Evolutionary conservation across 2,329 filamentous ascomycete species (phyloP).

Genomic region (Beauveria caledonica): DNA sequence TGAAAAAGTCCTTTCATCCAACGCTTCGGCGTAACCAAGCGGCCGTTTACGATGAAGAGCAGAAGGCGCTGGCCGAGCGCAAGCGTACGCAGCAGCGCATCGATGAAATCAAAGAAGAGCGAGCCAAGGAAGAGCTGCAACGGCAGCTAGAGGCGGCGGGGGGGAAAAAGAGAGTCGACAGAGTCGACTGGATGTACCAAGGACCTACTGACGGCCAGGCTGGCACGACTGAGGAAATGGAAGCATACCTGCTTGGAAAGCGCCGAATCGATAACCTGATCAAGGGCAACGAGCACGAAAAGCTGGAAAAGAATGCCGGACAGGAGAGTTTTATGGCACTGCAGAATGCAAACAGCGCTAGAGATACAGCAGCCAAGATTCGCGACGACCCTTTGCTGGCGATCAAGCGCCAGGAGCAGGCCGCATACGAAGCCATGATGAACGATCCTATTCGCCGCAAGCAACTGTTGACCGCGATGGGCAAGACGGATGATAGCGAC

Average conservation of each 20-base stretch:
- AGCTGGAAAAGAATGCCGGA: constrained; percentile 65
- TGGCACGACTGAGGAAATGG: constrained; percentile 81
- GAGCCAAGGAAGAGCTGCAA: constrained; percentile 85
- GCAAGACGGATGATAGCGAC: constrained; percentile 42
- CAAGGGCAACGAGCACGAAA: constrained; percentile 71
- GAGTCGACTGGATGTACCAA: constrained; percentile 98
- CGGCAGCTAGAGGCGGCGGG: constrained; percentile 82
- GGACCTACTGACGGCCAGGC: constrained; percentile 70
- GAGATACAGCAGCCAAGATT: constrained; percentile 80
- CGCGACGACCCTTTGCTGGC: constrained; percentile 84
- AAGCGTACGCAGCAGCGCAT: constrained; percentile 87
- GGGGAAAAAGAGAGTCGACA: constrained; percentile 67
- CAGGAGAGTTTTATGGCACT: constrained; percentile 52
- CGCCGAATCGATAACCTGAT: constrained; percentile 77
- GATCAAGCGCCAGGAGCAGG: constrained; percentile 87
- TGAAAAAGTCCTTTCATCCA: constrained; percentile 95
- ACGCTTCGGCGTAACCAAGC: constrained; percentile 83
- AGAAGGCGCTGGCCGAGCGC: constrained; percentile 86
- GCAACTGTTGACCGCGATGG: constrained; percentile 58
- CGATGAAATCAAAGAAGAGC: constrained; percentile 90
- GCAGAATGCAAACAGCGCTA: constrained; percentile 61
- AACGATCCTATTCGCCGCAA: constrained; percentile 62
- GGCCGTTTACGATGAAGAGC: constrained; percentile 84
- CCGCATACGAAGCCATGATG: constrained; percentile 71
- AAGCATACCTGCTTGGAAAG: constrained; percentile 89